Evolutionary conservation across 2,329 filamentous ascomycete genomes (phyloP), one percentile per base, ranked within the genome.

Genomic region (Lanzia echinophila): DNA sequence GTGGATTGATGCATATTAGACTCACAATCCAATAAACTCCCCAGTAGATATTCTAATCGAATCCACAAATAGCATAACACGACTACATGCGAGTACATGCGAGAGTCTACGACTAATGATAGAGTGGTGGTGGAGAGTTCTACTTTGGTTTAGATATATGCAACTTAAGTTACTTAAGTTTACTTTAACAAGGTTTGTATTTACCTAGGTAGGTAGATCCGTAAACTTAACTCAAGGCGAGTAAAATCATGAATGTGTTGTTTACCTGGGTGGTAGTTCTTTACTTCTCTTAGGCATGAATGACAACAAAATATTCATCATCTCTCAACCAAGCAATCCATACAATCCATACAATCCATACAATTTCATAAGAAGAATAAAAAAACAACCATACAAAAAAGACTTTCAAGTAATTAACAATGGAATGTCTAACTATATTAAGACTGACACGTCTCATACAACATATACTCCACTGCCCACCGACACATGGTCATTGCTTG

Each of bases 401-500:
- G 13, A 39, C 15, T 41, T 49, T 20, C n/a, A 49, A 42, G 12
- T 22, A 31, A 39, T 53, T 41, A 48, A 48, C 50, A 48, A 34
- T 44, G 20, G 33, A 42, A 34, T 13, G 19, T 5, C 44, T 53
- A 53, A 48, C 44, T 31, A 39, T 34, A 53, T 53, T 48, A 6
- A 32, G 39, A 33, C 50, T 28, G 50, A 53, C 50, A 53, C 50
- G 50, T 53, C 50, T 53, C 39, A 48, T 24, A 6, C 41, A 24
- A 19, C 3, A 24, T 36, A 36, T 15, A 48, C 50, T 53, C 50
- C 50, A 53, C 50, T 48, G 28, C 20, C 19, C 44, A 24, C 33
- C 50, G 50, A 44, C 50, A 53, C 50, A 53, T 53, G 50, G 44
- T 48, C 44, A 46, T 42, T 53, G 44, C 50, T 53, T 53, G 44